Percentiles rank a stretch among this genome's conserved stretches.
phyloP scores from a whole-genome alignment of 225 moss, liverwort and hornwort genomes.

The Rhytidiadelphus loreus region DNA sequence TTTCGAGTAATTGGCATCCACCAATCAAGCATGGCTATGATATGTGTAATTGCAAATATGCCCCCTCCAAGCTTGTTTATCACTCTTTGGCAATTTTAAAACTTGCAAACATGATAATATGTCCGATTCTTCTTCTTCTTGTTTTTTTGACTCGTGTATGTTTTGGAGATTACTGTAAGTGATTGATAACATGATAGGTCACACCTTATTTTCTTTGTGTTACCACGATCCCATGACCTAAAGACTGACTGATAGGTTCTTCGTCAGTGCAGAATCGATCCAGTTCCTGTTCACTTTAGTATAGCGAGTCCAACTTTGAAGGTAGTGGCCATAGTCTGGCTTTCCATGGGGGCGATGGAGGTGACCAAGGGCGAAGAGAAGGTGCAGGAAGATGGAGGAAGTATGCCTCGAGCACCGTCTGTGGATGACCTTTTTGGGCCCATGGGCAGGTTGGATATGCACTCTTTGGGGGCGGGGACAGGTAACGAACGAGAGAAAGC shows the following conservation, averaged over 20 bases:
- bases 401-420: conserved; percentile 49
- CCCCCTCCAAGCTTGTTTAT: background rate
- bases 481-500: conserved; percentile 4
- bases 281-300: background rate
- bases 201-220: background rate
- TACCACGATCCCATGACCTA: background rate
- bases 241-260: background rate
- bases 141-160: background rate
- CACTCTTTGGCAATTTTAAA: background rate
- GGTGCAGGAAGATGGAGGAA: conserved; percentile 21
- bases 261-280: background rate
- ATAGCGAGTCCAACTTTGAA: background rate
- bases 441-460: conserved; percentile 69
- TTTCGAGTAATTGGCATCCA: background rate
- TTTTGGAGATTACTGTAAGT: background rate
- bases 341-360: conserved; percentile 52
- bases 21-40: background rate
- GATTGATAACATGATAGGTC: background rate
- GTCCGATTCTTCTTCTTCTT: background rate
- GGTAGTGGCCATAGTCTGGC: background rate
- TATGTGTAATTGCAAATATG: background rate
- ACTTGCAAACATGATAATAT: background rate
- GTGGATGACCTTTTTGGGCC: conserved; percentile 75
- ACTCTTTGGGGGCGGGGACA: conserved; percentile 19
- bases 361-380: conserved; percentile 27